A percentile compares a stretch with the other conserved stretches of the same genome.
phyloP scores from a whole-genome alignment of 192 early-diverging fungal genomes.

The Haplosporangium gracile region DNA sequence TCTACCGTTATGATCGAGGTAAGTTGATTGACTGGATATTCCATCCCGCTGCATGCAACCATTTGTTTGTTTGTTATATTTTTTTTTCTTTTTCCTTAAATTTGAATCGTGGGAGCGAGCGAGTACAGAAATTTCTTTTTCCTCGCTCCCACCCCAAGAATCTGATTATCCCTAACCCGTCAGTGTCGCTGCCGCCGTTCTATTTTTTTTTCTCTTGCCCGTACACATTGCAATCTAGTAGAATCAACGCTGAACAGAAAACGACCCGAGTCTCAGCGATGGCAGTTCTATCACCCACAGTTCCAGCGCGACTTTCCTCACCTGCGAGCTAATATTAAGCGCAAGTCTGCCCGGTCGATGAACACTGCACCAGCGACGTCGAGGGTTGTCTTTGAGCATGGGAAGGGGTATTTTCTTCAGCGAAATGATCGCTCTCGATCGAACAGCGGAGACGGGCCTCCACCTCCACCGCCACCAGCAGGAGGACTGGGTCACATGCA shows the following conservation, averaged over 20 bases:
- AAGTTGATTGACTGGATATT: constrained; percentile 6
- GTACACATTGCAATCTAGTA: constrained; percentile 33
- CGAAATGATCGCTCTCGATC: constrained; percentile 37
- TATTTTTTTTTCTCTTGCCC: background rate
- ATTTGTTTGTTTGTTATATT: background rate
- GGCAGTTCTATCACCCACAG: constrained; percentile 91
- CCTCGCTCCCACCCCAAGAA: background rate
- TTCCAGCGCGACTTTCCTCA: constrained; percentile 82
- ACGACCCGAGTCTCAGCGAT: constrained; percentile 74
- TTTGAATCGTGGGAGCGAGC: background rate
- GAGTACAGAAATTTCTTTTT: background rate
- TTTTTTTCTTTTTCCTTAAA: background rate
- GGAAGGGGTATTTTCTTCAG: constrained; percentile 43
- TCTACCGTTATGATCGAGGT: constrained; percentile 52
- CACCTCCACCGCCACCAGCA: background rate
- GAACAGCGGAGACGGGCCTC: constrained; percentile 36
- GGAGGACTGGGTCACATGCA: background rate
- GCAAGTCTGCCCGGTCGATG: constrained; percentile 62
- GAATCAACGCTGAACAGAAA: constrained; percentile 60
- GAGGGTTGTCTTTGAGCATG: constrained; percentile 46
- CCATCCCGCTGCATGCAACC: background rate
- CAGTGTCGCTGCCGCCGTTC: background rate
- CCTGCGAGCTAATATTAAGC: constrained; percentile 76
- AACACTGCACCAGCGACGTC: constrained; percentile 42
- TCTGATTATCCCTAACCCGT: background rate